Percentiles rank a stretch among this genome's conserved stretches.
Evolutionary conservation across 164 flowering plant genomes (phyloP).

Genomic region (Echeveria elegans): DNA sequence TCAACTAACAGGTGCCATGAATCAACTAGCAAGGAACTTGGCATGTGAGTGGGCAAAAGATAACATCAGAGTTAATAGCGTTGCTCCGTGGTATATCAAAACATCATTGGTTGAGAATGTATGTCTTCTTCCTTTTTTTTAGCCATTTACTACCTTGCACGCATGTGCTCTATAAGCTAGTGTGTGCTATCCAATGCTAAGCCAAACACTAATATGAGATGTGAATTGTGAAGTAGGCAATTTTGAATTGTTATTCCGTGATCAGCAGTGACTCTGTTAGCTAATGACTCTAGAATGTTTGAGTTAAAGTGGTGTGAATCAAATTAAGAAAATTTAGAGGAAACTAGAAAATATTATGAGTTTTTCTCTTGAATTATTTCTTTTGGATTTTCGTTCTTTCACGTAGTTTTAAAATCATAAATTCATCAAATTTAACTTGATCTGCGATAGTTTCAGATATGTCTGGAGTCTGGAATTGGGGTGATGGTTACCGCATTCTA

Average conservation of each 20-base stretch:
- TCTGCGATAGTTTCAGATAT: too few relatives aligned
- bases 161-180: neutral
- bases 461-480: too few relatives aligned
- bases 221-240: too few relatives aligned
- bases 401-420: too few relatives aligned
- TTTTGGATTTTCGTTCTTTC: neutral
- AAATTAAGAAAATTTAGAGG: neutral
- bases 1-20: conserved; percentile 48
- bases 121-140: conserved; percentile 15
- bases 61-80: conserved; percentile 50
- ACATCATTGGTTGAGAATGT: conserved; percentile 63
- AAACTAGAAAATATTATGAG: neutral
- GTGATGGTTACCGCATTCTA: too few relatives aligned
- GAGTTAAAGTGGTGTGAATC: neutral
- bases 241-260: neutral
- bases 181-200: neutral
- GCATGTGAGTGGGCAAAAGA: conserved; percentile 93
- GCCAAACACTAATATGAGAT: too few relatives aligned
- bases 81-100: conserved; percentile 62
- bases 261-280: neutral
- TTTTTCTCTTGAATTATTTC: neutral
- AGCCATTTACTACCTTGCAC: neutral
- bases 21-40: conserved; percentile 57
- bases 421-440: too few relatives aligned
- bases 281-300: neutral